A percentile compares a stretch with the other conserved stretches of the same genome.
Conservation (phyloP, 2,329 filamentous ascomycete species). For the Fusarium sp. region DNA sequence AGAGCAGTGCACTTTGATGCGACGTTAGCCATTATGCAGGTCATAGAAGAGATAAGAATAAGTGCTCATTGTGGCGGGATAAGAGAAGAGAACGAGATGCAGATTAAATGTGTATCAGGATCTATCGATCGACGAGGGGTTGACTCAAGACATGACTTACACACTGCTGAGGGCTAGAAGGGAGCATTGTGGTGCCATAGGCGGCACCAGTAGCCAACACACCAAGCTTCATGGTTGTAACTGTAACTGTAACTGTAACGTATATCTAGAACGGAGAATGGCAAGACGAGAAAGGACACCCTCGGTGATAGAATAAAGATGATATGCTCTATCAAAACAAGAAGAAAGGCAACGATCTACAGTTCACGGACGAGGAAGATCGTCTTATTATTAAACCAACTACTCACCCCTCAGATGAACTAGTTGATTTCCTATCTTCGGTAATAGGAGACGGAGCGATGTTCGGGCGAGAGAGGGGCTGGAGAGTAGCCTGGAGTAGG, state of each 20-base stretch:
- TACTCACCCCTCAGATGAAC: not conserved
- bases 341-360: constrained; percentile 26
- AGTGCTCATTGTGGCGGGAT: not conserved
- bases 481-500: not conserved
- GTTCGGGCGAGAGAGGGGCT: not conserved
- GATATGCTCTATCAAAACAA: not conserved
- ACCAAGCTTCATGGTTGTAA: constrained; percentile 21
- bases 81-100: not conserved
- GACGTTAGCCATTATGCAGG: constrained; percentile 15
- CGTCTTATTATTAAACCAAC: constrained; percentile 11
- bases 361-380: not conserved
- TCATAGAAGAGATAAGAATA: not conserved
- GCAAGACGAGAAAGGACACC: not conserved
- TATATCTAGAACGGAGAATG: not conserved
- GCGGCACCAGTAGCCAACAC: constrained; percentile 14
- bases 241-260: not conserved
- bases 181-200: constrained; percentile 1
- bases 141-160: constrained; percentile 10
- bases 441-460: not conserved
- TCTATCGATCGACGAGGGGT: not conserved
- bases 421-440: not conserved
- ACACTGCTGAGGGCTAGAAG: constrained; percentile 9
- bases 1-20: constrained; percentile 39
- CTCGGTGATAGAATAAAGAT: not conserved
- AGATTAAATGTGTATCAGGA: not conserved